These are phyloP conservation scores for Beauveria australis DNA, from an alignment of 2,329 filamentous ascomycete genomes.

Conservation along the genomic window DNA sequence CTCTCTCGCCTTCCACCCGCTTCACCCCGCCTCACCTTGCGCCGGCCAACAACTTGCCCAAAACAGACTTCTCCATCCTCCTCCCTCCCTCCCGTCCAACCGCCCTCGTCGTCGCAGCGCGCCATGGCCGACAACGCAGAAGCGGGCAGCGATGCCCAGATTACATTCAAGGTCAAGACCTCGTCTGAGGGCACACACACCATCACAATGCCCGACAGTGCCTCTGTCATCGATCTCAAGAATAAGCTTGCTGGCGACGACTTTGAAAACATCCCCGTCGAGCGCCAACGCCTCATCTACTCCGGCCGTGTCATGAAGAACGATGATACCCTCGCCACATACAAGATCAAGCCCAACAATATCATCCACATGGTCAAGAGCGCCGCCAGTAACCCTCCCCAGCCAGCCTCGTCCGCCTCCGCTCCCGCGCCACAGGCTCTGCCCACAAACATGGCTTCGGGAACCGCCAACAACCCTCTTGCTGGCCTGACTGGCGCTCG, in stretches of 20 bases:
- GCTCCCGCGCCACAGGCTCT: slow-evolving; percentile 38
- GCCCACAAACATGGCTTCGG: slow-evolving; percentile 71
- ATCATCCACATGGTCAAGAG: slow-evolving; percentile 96
- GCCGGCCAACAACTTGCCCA: slow-evolving; percentile 10
- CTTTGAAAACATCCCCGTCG: slow-evolving; percentile 77
- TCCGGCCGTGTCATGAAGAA: slow-evolving; percentile 96
- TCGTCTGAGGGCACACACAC: slow-evolving; percentile 80
- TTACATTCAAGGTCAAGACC: slow-evolving; percentile 98
- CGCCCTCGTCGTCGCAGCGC: slow-evolving; percentile 11
- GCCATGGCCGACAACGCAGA: slow-evolving; percentile 59
- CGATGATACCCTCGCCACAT: slow-evolving; percentile 70
- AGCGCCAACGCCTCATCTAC: slow-evolving; percentile 93
- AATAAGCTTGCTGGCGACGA: slow-evolving; percentile 73
- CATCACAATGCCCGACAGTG: slow-evolving; percentile 69
- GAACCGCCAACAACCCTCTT: slow-evolving; percentile 79
- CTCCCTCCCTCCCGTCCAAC: background rate
- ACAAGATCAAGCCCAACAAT: slow-evolving; percentile 94
- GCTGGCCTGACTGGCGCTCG: slow-evolving; percentile 86
- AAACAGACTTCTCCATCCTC: background rate
- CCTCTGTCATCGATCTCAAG: slow-evolving; percentile 80
- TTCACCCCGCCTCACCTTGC: background rate
- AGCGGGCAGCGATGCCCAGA: slow-evolving; percentile 57
- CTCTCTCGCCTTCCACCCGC: background rate
- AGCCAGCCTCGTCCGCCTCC: slow-evolving; percentile 32
- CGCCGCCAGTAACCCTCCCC: slow-evolving; percentile 70